These are phyloP conservation scores for Neurospora cerealis DNA, from an alignment of 495 filamentous ascomycete species.

Conservation along the genomic window DNA sequence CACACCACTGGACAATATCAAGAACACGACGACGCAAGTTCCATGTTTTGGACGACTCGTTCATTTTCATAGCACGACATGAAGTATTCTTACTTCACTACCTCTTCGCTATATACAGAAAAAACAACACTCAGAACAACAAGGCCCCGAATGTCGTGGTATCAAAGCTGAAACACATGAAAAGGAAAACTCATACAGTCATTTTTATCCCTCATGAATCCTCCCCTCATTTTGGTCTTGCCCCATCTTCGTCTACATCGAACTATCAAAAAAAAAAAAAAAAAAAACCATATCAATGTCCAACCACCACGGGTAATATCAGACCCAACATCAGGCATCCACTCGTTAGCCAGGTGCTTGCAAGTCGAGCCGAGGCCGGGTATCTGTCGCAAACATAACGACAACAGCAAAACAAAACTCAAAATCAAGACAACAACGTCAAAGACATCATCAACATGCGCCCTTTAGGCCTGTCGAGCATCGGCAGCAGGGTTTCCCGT, in stretches of 20 bases:
- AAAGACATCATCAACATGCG: slow-evolving; percentile 2
- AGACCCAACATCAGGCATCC: not conserved
- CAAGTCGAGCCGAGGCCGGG: not conserved
- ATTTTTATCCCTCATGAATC: not conserved
- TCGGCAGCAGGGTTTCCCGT: slow-evolving; percentile 1
- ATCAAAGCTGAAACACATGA: not conserved
- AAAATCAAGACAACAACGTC: not conserved
- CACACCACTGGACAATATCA: not conserved
- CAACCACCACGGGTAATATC: not conserved
- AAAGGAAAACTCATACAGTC: not conserved
- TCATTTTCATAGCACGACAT: not conserved
- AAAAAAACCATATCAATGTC: not conserved
- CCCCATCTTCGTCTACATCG: not conserved
- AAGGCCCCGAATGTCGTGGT: not conserved
- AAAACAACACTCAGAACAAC: not conserved
- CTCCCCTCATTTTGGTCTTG: not conserved
- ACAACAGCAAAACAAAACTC: not conserved
- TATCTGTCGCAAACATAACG: not conserved
- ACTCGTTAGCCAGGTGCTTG: not conserved
- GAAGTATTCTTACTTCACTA: not conserved
- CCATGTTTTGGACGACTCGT: not conserved
- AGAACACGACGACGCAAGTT: not conserved
- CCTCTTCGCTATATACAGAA: not conserved
- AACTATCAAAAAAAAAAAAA: not conserved
- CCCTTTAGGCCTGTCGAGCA: not conserved